Conservation (phyloP, 352 stramenopile species). For the Globisporangium cylindrosporum region DNA sequence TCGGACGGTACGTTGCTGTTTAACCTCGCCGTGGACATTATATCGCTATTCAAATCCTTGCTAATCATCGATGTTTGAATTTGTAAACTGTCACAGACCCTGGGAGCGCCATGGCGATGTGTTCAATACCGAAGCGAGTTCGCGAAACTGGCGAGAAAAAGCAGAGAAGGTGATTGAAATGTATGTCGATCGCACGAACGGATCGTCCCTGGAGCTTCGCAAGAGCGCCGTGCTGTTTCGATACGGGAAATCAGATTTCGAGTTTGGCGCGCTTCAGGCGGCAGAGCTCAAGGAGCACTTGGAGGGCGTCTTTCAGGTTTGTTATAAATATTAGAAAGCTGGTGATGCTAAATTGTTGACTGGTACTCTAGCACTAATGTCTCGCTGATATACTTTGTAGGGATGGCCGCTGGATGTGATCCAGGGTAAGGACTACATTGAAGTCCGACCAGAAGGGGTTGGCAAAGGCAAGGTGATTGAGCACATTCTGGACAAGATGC, state of each 20-base stretch:
- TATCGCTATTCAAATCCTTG: no score
- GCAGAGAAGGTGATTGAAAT: constrained; percentile 96
- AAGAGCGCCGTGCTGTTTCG: constrained; percentile 98
- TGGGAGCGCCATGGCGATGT: constrained; percentile 72
- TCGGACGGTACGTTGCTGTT: constrained; percentile 32
- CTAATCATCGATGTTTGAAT: background rate
- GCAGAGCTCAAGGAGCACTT: constrained; percentile 97
- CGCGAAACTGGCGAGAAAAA: constrained; percentile 92
- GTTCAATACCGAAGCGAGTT: constrained; percentile 49
- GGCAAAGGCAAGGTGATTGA: constrained; percentile 96
- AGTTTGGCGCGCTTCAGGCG: constrained; percentile 97
- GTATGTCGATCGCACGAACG: constrained; percentile 97
- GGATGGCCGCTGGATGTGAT: constrained; percentile 77
- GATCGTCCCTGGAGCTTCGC: constrained; percentile 97
- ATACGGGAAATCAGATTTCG: constrained; percentile 97
- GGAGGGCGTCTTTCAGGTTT: constrained; percentile 83
- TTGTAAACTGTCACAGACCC: constrained; percentile 17
- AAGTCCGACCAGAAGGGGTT: constrained; percentile 95
- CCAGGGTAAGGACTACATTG: constrained; percentile 95
- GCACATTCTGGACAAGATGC: constrained; percentile 88
- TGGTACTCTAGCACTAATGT: background rate
- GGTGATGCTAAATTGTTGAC: background rate
- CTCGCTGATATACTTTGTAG: background rate
- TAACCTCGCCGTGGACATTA: background rate
- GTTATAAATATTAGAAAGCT: background rate